Percentiles rank a stretch among this genome's conserved stretches.
Conservation (phyloP, 352 stramenopile genomes). For the Pythium pyrilobum region DNA sequence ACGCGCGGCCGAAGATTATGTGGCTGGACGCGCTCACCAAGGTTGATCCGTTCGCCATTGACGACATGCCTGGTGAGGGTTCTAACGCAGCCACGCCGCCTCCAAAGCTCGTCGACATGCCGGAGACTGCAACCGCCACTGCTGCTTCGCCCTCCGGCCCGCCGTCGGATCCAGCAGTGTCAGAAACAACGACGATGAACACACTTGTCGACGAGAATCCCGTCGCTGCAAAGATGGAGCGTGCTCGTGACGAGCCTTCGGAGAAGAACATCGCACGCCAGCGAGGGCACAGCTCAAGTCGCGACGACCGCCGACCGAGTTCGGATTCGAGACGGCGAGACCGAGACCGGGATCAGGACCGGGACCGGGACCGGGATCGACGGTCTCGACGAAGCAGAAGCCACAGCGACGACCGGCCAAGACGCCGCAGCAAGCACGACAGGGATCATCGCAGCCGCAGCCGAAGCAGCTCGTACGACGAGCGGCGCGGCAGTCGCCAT, state of each 20-base stretch:
- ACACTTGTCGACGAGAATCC: not conserved
- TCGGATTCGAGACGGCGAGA: not conserved
- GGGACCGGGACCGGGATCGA: not conserved
- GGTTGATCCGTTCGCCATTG: conserved; percentile 54
- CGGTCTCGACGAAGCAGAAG: conserved; percentile 15
- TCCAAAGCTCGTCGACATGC: too few species aligned
- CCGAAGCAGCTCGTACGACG: not conserved
- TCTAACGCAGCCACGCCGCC: not conserved
- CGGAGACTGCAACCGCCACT: too few species aligned
- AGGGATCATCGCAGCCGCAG: not conserved
- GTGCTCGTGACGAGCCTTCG: not conserved
- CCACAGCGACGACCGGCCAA: conserved; percentile 2
- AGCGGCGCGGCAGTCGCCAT: not conserved
- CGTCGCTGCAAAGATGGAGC: not conserved
- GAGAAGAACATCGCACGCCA: not conserved
- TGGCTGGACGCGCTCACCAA: conserved; percentile 76
- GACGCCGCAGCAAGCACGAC: not conserved
- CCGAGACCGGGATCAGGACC: not conserved
- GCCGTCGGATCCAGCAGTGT: not conserved
- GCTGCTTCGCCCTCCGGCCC: too few species aligned
- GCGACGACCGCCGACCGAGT: not conserved
- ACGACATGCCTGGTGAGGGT: conserved; percentile 31
- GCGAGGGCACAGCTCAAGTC: not conserved
- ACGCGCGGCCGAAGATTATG: conserved; percentile 44
- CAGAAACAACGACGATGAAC: too few species aligned